phyloP scores from a whole-genome alignment of 352 stramenopile species.

The Phytopythium aichiense region DNA sequence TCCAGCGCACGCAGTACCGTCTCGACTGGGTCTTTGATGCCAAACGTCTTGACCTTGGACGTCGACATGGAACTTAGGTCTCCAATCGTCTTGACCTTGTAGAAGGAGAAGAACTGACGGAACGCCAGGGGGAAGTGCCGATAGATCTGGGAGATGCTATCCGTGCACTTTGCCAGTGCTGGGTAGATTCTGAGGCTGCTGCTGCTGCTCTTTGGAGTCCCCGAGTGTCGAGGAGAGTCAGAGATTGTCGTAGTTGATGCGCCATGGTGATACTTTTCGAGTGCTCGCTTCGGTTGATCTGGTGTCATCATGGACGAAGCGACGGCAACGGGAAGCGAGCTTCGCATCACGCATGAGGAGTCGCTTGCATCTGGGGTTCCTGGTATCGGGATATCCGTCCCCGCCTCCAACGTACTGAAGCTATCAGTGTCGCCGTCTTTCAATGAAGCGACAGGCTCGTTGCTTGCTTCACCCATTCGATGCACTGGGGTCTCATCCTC shows the following conservation, averaged over 20 bases:
- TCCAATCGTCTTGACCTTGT: slow-evolving; percentile 69
- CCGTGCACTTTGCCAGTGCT: slow-evolving; percentile 36
- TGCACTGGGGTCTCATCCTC: neutral
- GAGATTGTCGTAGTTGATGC: neutral
- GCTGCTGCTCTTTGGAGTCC: neutral
- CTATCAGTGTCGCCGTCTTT: neutral
- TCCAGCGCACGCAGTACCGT: slow-evolving; percentile 51
- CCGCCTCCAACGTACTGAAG: neutral
- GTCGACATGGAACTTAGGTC: slow-evolving; percentile 48
- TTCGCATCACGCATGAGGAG: neutral
- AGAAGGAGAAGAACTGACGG: slow-evolving; percentile 49
- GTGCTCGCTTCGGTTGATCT: neutral
- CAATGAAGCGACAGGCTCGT: neutral
- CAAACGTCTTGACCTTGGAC: slow-evolving; percentile 53
- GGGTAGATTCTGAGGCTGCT: slow-evolving; percentile 34
- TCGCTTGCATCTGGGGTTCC: neutral
- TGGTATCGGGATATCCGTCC: neutral
- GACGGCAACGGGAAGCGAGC: neutral
- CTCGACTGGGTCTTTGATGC: slow-evolving; percentile 47
- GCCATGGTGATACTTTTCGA: neutral
- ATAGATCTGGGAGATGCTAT: slow-evolving; percentile 45
- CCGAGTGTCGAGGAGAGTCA: neutral
- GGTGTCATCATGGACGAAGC: neutral
- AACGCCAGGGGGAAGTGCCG: slow-evolving; percentile 52
- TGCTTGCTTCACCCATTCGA: too few relatives aligned